Percentiles rank a stretch among this genome's conserved stretches.
Conservation (phyloP, 2,329 filamentous ascomycete species). For the Aspergillus udagawae region DNA sequence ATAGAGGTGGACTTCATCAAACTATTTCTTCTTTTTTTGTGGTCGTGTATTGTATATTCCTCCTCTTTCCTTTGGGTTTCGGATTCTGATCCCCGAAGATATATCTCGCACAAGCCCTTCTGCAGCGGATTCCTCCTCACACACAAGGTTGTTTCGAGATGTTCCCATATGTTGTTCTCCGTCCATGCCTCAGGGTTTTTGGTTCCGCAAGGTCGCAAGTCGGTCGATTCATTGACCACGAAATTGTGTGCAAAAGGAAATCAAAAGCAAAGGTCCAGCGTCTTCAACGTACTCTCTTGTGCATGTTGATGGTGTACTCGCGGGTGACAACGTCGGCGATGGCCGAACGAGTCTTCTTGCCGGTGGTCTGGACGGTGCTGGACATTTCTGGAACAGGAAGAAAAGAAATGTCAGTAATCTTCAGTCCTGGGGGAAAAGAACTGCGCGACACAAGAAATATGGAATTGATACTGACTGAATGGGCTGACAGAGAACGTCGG, state of each 20-base stretch:
- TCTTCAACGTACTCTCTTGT: slow-evolving; percentile 86
- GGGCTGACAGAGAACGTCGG: slow-evolving; percentile 30
- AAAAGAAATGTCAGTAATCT: slow-evolving; percentile 7
- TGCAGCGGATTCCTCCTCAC: not conserved
- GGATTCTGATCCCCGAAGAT: not conserved
- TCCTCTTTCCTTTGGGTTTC: not conserved
- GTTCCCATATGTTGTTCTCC: slow-evolving; percentile 24
- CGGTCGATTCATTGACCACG: slow-evolving; percentile 1
- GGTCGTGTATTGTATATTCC: slow-evolving; percentile 10
- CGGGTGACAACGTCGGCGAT: slow-evolving; percentile 98
- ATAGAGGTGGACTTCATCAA: slow-evolving; percentile 67
- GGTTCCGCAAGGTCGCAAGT: slow-evolving; percentile 14
- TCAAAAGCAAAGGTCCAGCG: slow-evolving; percentile 8
- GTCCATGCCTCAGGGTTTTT: slow-evolving; percentile 23
- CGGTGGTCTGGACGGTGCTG: slow-evolving; percentile 57
- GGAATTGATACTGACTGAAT: slow-evolving; percentile 30
- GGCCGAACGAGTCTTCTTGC: slow-evolving; percentile 80
- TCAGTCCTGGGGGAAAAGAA: not conserved
- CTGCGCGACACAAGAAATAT: not conserved
- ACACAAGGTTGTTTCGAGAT: not conserved
- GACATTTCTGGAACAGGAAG: slow-evolving; percentile 56
- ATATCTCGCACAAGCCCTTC: not conserved
- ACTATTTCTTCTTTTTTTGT: slow-evolving; percentile 52
- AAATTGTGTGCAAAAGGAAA: slow-evolving; percentile 8
- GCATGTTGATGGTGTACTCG: slow-evolving; percentile 99